phyloP scores from a whole-genome alignment of 2,329 filamentous ascomycete species.

The Fusarium fujikuroi region DNA sequence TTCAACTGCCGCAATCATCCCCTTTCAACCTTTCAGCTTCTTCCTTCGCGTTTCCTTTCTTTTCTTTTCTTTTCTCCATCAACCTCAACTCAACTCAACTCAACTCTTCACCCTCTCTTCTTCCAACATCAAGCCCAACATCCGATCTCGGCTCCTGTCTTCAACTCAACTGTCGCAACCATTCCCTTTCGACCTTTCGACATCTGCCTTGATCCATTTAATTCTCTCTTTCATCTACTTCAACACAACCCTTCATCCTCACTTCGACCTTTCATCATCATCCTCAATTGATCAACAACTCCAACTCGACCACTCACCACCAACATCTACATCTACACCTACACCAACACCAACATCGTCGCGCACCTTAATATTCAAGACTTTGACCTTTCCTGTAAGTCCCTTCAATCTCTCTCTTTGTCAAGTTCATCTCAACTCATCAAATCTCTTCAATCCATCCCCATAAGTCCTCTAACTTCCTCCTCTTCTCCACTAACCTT shows the following conservation, averaged over 20 bases:
- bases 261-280: background rate
- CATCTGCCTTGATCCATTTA: background rate
- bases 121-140: background rate
- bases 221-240: background rate
- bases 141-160: background rate
- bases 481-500: background rate
- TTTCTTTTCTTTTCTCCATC: too few species aligned
- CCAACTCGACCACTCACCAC: background rate
- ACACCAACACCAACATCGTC: background rate
- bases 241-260: background rate
- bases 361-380: fast-evolving
- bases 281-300: background rate
- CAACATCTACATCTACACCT: background rate
- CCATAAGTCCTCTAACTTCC: background rate
- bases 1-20: fast-evolving
- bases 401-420: background rate
- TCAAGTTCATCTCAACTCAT: background rate
- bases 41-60: too few species aligned
- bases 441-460: background rate
- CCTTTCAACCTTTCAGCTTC: fast-evolving
- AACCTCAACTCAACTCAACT: too few species aligned
- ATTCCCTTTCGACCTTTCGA: fast-evolving
- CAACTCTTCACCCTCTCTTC: too few species aligned
- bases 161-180: background rate
- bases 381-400: background rate